A percentile compares a stretch with the other conserved stretches of the same genome.
Evolutionary conservation across 805 yeast genomes (phyloP).

Genomic region (Lipomyces starkeyi): DNA sequence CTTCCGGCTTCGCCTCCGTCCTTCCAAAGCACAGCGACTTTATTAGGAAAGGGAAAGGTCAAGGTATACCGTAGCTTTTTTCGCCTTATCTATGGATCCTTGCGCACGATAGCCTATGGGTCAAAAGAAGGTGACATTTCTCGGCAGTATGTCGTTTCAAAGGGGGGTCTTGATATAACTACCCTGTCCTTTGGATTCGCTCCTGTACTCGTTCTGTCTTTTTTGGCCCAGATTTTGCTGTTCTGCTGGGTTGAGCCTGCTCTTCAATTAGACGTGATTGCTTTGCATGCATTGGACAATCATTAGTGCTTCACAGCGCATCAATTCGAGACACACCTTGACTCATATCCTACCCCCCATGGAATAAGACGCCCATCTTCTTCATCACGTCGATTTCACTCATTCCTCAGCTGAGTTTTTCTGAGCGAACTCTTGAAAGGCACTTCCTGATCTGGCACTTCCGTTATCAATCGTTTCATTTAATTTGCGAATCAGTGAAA

Average conservation of each 20-base stretch:
- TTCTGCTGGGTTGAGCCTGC: not conserved
- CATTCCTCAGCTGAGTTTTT: not conserved
- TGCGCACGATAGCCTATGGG: not conserved
- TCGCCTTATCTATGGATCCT: not conserved
- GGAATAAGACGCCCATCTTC: slow-evolving; percentile 1
- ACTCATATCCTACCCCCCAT: not conserved
- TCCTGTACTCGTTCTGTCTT: not conserved
- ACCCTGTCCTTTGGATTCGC: not conserved
- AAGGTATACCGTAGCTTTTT: not conserved
- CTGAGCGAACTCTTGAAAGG: not conserved
- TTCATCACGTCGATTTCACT: not conserved
- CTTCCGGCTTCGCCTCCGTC: not conserved
- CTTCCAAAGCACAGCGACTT: not conserved
- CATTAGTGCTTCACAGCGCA: not conserved
- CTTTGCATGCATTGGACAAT: not conserved
- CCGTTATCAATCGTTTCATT: not conserved
- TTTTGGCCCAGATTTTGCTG: not conserved
- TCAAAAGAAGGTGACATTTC: not conserved
- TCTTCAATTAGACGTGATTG: not conserved
- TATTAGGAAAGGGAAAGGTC: not conserved
- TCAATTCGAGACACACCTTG: not conserved
- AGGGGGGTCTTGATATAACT: not conserved
- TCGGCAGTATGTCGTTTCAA: not conserved
- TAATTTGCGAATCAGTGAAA: not conserved
- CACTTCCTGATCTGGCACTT: not conserved